Conservation (phyloP, 2,329 filamentous ascomycete genomes). For the Hymenoscyphus fructigenus region DNA sequence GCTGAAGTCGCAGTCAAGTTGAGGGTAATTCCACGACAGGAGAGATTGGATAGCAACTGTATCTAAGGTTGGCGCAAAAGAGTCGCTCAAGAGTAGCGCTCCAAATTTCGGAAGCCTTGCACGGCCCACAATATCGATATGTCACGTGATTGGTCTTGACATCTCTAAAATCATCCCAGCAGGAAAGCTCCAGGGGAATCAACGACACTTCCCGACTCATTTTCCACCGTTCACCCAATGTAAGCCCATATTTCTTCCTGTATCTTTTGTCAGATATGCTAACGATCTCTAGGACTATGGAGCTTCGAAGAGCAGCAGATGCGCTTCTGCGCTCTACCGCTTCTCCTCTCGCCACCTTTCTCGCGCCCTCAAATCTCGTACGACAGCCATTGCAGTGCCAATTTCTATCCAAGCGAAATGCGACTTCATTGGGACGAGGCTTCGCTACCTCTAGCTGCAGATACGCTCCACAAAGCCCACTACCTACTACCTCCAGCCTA, state of each 20-base stretch:
- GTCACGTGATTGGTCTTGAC: constrained; percentile 14
- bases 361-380: constrained; percentile 29
- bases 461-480: constrained; percentile 13
- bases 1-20: not conserved
- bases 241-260: constrained; percentile 21
- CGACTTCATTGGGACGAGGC: constrained; percentile 10
- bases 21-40: not conserved
- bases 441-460: constrained; percentile 13
- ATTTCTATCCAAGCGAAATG: constrained; percentile 17
- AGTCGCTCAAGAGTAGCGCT: not conserved
- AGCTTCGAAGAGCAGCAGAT: constrained; percentile 37
- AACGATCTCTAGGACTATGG: constrained; percentile 32
- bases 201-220: constrained; percentile 23
- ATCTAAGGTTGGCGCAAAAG: constrained; percentile 13
- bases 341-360: constrained; percentile 30
- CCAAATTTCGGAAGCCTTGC: constrained; percentile 15
- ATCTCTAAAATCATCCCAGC: constrained; percentile 4
- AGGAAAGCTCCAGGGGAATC: constrained; percentile 13
- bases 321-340: constrained; percentile 33
- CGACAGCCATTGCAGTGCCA: constrained; percentile 22
- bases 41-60: not conserved
- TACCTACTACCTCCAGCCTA: constrained; percentile 5
- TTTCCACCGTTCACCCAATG: constrained; percentile 17
- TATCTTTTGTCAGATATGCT: constrained; percentile 14
- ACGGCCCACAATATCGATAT: constrained; percentile 7